Percentiles rank a stretch among this genome's conserved stretches.
Evolutionary conservation across 768 basidiomycete genomes (phyloP).

Genomic region (Leccinum disarticulatum): DNA sequence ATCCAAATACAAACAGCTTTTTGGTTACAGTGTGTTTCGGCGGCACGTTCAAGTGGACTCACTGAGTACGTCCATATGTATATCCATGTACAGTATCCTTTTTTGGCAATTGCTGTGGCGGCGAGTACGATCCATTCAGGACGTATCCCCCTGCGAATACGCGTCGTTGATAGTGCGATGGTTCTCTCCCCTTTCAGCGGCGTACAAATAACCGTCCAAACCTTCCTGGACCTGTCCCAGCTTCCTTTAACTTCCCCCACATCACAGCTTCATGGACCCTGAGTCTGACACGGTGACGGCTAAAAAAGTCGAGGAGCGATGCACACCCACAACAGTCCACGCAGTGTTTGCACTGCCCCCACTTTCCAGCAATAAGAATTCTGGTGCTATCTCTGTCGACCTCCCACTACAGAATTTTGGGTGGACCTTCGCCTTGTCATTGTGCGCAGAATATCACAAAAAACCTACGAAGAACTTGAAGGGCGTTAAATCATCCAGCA

Average conservation of each 20-base stretch:
- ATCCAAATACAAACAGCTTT: too few species aligned
- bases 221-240: background rate
- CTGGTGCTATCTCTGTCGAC: background rate
- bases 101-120: too few species aligned
- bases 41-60: too few species aligned
- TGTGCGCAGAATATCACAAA: conserved; percentile 3
- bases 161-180: background rate
- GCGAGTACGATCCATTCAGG: too few species aligned
- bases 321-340: conserved; percentile 12
- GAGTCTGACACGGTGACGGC: background rate
- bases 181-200: background rate
- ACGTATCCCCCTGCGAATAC: too few species aligned
- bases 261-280: background rate
- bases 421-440: conserved; percentile 17
- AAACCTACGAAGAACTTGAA: background rate
- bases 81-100: too few species aligned
- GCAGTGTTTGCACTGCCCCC: background rate
- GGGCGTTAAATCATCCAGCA: background rate
- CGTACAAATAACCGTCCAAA: background rate
- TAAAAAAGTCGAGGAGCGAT: conserved; percentile 14
- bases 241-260: background rate
- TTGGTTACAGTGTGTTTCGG: too few species aligned
- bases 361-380: background rate
- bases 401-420: conserved; percentile 14
- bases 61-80: too few species aligned